Base-by-base conservation (phyloP, 768 basidiomycete species). In the Suillus fuscotomentosus region DNA sequence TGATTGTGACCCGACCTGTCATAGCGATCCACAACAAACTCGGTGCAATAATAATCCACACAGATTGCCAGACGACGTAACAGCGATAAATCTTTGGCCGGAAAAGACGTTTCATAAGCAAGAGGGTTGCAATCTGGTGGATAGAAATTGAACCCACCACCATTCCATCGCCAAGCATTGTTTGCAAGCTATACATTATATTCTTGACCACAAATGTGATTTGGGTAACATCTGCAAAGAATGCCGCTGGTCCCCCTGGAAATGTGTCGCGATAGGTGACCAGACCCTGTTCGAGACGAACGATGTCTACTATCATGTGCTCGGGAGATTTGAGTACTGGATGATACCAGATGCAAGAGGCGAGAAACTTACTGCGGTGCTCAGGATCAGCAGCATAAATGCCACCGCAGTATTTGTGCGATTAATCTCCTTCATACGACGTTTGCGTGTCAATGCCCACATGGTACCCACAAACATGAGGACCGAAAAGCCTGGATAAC, bases 131-230 rank as follows among this genome's bases (percentile, higher is more conserved):
- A 47, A 42, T 15, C 31, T n/a, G 7, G 3, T 4, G 2, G 10
- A 39, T 13, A 38, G 2, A 43, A 27, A 41, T n/a, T 4, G 51
- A 22, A 62, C 53, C 20, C 27, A 62, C 61, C 5, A 62, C n/a
- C 9, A 62, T 41, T 1, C 27, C 61, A 47, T 65, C 61, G 9
- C 42, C 42, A 14, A 65, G 17, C 5, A 62, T 38, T 4, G 64
- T 62, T 56, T 70, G 61, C 13, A 70, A 9, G 20, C 17, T 60
- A 36, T 69, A 71, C 3, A 74, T 57, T 2, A 48, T 63, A 56
- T 68, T 71, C 53, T 74, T 73, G 59, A 70, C 68, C n/a, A 72
- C 61, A 55, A 70, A 70, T 0, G 71, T 71, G 4, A 47, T 61
- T 51, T 75, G 62, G 43, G 65, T 63, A 5, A 64, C 56, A 31